Conservation (phyloP, 139 green algal species). For the Chlamydomonas asymmetrica region DNA sequence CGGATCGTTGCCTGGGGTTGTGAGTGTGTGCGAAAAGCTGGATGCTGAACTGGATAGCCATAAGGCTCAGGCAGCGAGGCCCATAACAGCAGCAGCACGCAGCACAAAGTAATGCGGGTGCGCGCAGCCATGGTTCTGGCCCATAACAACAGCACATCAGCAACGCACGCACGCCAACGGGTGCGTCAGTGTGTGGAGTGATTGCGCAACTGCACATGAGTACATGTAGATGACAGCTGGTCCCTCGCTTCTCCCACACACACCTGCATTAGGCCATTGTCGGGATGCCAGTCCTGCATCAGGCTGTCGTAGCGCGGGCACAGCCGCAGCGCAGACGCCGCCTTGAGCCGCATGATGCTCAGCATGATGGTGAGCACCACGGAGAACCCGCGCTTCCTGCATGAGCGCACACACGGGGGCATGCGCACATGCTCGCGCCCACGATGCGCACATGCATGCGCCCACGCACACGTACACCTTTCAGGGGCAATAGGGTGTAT, state of each 20-base stretch:
- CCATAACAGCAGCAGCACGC: no score
- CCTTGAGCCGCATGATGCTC: background rate
- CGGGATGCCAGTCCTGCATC: background rate
- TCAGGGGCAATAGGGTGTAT: background rate
- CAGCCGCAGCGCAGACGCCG: slow-evolving; percentile 2
- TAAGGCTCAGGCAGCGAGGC: no score
- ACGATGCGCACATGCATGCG: background rate
- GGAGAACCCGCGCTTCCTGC: background rate
- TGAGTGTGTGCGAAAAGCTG: no score
- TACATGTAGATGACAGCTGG: background rate
- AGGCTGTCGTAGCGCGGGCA: slow-evolving; percentile 2
- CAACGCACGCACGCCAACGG: background rate
- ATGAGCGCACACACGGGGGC: background rate
- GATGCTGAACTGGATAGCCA: no score
- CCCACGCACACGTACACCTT: background rate
- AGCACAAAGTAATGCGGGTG: background rate
- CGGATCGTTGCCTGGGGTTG: no score
- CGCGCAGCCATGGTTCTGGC: background rate
- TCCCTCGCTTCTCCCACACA: background rate
- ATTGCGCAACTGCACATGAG: background rate
- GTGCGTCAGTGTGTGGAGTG: background rate
- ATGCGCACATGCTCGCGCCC: no score
- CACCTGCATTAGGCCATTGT: slow-evolving; percentile 1
- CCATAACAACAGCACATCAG: background rate
- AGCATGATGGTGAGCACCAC: background rate